Evolutionary conservation across 2,329 filamentous ascomycete genomes (phyloP).

Genomic region (Sordariomycetes sp.): DNA sequence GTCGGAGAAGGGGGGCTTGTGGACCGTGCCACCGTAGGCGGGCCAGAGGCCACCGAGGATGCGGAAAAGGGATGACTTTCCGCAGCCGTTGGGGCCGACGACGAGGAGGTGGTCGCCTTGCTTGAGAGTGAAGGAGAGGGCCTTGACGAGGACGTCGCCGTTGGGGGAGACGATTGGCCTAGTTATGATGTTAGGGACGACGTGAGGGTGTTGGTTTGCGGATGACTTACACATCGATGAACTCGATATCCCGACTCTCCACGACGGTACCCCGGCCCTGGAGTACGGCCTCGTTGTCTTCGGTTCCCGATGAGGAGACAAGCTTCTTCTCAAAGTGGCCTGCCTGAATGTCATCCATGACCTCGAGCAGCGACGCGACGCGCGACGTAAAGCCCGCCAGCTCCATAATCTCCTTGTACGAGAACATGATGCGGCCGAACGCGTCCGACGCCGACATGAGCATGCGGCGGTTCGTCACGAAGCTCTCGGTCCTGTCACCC

Average conservation of each 20-base stretch:
- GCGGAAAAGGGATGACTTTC: conserved; percentile 90
- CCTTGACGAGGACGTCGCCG: conserved; percentile 78
- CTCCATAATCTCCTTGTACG: conserved; percentile 94
- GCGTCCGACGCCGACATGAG: conserved; percentile 88
- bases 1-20: conserved; percentile 80
- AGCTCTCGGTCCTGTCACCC: conserved; percentile 62
- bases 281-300: conserved; percentile 72
- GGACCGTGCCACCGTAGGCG: conserved; percentile 86
- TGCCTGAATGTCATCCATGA: conserved; percentile 84
- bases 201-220: not conserved
- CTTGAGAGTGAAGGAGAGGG: conserved; percentile 75
- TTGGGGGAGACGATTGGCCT: conserved; percentile 91
- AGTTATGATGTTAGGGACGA: conserved; percentile 8
- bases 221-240: conserved; percentile 56
- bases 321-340: conserved; percentile 95
- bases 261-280: conserved; percentile 68
- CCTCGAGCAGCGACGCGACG: conserved; percentile 77
- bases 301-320: conserved; percentile 73
- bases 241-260: conserved; percentile 74
- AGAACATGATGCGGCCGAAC: conserved; percentile 93
- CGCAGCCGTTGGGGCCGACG: conserved; percentile 92
- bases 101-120: conserved; percentile 87
- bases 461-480: conserved; percentile 89
- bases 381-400: conserved; percentile 89
- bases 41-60: conserved; percentile 96